These are phyloP conservation scores for Conoideocrella luteorostrata DNA, from an alignment of 2,329 filamentous ascomycete genomes.

Conservation along the genomic window DNA sequence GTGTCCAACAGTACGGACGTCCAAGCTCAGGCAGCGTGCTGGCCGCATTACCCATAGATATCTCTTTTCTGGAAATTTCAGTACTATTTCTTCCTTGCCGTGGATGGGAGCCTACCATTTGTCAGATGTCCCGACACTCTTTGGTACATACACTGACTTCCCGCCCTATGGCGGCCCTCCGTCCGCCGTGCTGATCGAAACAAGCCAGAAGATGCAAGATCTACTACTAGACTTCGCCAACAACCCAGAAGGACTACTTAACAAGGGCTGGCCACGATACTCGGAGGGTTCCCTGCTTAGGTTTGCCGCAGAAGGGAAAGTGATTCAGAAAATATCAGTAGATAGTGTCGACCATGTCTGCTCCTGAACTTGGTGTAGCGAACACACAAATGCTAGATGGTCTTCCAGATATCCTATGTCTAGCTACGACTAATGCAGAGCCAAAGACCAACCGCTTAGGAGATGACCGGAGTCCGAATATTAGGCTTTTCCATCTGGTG, in stretches of 20 bases:
- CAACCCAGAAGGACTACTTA: background rate
- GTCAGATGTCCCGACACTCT: conserved; percentile 26
- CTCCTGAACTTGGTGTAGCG: too few relatives aligned
- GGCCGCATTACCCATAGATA: conserved; percentile 18
- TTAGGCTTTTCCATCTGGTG: too few relatives aligned
- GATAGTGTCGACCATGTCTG: background rate
- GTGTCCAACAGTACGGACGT: background rate
- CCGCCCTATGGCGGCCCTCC: background rate
- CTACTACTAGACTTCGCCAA: background rate
- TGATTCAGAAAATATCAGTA: background rate
- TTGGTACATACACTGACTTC: conserved; percentile 20
- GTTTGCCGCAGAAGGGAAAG: background rate
- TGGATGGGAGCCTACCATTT: conserved; percentile 24
- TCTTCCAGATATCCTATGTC: too few relatives aligned
- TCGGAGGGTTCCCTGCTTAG: background rate
- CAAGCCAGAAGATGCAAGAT: background rate
- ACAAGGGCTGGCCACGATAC: background rate
- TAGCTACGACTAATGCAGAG: too few relatives aligned
- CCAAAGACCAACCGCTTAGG: too few relatives aligned
- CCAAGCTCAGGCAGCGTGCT: background rate
- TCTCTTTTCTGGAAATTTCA: conserved; percentile 22
- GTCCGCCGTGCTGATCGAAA: background rate
- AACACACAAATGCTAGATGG: too few relatives aligned
- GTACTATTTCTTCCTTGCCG: conserved; percentile 18
- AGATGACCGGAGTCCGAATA: too few relatives aligned